Evolutionary conservation across 371 early-diverging fungal genomes (phyloP), one percentile per base, ranked within the genome.

Genomic region (Nosema muscidifuracis): DNA sequence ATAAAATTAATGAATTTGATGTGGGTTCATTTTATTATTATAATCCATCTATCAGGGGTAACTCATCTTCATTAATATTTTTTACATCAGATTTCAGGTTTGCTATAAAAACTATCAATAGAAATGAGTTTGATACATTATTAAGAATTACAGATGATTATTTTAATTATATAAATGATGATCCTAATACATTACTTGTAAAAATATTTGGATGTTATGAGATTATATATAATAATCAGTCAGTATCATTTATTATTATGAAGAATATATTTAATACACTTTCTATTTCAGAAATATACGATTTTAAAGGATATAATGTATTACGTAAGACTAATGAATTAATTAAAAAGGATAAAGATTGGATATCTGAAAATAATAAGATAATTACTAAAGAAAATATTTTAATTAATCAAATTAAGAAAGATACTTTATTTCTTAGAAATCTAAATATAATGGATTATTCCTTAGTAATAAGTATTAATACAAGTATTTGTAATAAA

Each of bases 391-490:
- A 12, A 4, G 40, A 58, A 10, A 34, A 22, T n/a, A 62, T 22
- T 33, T 16, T 44, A 18, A 50, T 22, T 0, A 65, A 71, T 31
- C n/a, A n/a, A n/a, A 65, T 80, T 16, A 31, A 56, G 47, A 71
- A 44, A 47, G 80, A 80, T 55, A n/a, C 64, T 7, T 0, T 36
- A 13, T 80, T 80, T 73, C 51, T 80, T 13, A 40, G 9, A 30
- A 24, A 24, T 16, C 28, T 64, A 30, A 71, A 70, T 58, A 42
- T 80, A 13, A 80, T 80, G 80, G 80, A 76, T 53, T 80, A 80
- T 56, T 71, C 71, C 3, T 22, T 80, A n/a, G 42, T 76, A 26
- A 55, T 76, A 13, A 47, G 47, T 47, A n/a, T 47, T 6, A 47
- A 47, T 47, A 47, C 47, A 47, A 47, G 4, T 12, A 3, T 6